Evolutionary conservation across 768 basidiomycete genomes (phyloP), one percentile per base, ranked within the genome.

Genomic region (Chiua virens): DNA sequence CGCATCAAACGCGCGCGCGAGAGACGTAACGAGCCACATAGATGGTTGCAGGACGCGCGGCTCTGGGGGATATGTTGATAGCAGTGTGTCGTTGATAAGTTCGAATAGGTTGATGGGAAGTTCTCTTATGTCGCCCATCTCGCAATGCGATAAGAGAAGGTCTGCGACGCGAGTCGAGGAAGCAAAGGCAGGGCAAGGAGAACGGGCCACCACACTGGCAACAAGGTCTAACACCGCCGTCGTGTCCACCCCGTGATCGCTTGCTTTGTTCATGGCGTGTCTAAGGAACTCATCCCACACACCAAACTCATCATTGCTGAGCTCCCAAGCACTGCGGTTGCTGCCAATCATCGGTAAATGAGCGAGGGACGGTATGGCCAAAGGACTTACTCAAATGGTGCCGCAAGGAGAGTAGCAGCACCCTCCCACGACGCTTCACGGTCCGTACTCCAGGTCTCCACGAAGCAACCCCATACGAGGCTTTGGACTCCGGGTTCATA

Each of bases 41-140:
- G 79, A 77, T 34, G 75, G 74, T 45, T 78, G 73, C 60, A 77
- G 74, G 57, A 80, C 78, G 42, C 72, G 71, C 5, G 78, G 74
- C 18, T 77, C 77, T 0, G 87, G 86, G 0, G 89, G 89, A 67
- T 92, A 92, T 9, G 79, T 78, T 9, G 78, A 73, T 20, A 72
- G 68, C 50, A 91, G 71, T 0, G 80, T 80, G 38, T 81, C 78
- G 52, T 83, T 81, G 46, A 83, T 73, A 47, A 88, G 79, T 40
- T 81, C 78, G 25, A 89, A 65, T 15, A 89, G 60, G 21, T 69
- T 62, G 14, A 70, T 66, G 3, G 89, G 86, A 1, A 86, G 63
- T 18, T 80, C 76, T 22, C 78, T 75, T 34, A 76, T 68, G 4
- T 82, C 80, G 27, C 70, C 57, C 50, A 79, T 71, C 18, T 81